Conservation (phyloP, 768 basidiomycete genomes). For the Podaxis carcinomalis region DNA sequence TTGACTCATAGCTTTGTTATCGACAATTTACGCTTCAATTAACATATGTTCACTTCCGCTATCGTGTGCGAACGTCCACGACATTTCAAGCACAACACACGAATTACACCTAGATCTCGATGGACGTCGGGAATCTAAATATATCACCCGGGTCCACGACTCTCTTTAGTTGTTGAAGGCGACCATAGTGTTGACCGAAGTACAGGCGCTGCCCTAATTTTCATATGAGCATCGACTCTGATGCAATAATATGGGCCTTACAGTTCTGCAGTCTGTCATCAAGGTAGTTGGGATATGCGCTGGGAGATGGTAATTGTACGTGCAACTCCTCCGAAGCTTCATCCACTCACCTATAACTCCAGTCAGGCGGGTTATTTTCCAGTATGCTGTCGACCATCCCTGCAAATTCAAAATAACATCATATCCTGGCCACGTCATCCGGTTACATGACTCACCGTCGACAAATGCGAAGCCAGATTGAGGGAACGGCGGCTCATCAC, state of each 20-base stretch:
- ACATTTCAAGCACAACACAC: not conserved
- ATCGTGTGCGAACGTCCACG: not conserved
- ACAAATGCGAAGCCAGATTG: conserved; percentile 39
- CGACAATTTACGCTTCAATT: not conserved
- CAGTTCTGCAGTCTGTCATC: conserved; percentile 5
- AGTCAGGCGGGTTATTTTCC: not conserved
- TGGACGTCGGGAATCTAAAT: conserved; percentile 9
- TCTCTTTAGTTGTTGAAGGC: conserved; percentile 10
- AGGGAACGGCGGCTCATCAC: conserved; percentile 36
- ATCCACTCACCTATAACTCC: conserved; percentile 3
- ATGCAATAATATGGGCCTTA: not conserved
- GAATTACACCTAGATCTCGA: not conserved
- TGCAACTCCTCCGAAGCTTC: not conserved
- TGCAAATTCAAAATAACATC: conserved; percentile 7
- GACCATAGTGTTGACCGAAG: conserved; percentile 6
- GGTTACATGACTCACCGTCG: conserved; percentile 25
- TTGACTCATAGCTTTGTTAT: not conserved
- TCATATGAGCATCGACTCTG: not conserved
- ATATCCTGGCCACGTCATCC: not conserved
- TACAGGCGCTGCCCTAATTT: conserved; percentile 8
- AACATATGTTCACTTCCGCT: not conserved
- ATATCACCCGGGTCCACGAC: conserved; percentile 6
- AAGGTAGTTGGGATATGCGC: conserved; percentile 9
- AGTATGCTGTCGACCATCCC: conserved; percentile 24
- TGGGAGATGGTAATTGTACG: not conserved